Conservation (phyloP, 257 asterid genomes). For the Fraxinus anomala region DNA sequence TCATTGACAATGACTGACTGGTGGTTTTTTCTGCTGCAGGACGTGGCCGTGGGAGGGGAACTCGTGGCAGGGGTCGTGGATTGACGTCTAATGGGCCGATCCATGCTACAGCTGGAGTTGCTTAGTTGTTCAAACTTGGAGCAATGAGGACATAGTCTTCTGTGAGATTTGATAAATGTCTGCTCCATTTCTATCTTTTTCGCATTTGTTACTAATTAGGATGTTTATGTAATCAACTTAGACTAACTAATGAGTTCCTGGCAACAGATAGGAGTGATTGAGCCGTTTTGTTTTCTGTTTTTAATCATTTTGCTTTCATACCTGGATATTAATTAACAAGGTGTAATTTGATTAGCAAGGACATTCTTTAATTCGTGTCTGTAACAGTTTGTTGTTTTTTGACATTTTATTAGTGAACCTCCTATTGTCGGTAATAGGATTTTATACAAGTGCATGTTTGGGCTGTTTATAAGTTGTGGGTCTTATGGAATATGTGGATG, state of each 20-base stretch:
- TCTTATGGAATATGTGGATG: too few species aligned
- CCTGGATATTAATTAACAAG: background rate
- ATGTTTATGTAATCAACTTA: conserved; percentile 46
- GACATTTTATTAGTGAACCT: background rate
- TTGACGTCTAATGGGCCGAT: conserved; percentile 37
- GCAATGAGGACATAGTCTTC: conserved; percentile 28
- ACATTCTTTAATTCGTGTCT: conserved; percentile 7
- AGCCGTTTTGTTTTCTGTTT: conserved; percentile 8
- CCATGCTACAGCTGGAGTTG: conserved; percentile 33
- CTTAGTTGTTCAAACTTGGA: conserved; percentile 24
- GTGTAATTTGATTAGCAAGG: conserved; percentile 5
- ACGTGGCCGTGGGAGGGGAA: conserved; percentile 50
- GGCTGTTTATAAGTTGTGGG: background rate
- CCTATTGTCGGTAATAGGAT: background rate
- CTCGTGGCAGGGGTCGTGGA: conserved; percentile 52
- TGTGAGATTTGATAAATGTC: conserved; percentile 26
- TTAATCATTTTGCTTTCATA: background rate
- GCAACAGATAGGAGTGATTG: background rate
- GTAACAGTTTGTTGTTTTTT: background rate
- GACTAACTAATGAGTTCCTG: conserved; percentile 33
- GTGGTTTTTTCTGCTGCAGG: conserved; percentile 30
- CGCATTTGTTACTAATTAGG: conserved; percentile 41
- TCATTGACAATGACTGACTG: background rate
- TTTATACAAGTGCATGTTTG: background rate
- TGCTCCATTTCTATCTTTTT: conserved; percentile 37